Evolutionary conservation across 805 yeast genomes (phyloP), one percentile per base, ranked within the genome.

Genomic region (Yarrowia sp.): DNA sequence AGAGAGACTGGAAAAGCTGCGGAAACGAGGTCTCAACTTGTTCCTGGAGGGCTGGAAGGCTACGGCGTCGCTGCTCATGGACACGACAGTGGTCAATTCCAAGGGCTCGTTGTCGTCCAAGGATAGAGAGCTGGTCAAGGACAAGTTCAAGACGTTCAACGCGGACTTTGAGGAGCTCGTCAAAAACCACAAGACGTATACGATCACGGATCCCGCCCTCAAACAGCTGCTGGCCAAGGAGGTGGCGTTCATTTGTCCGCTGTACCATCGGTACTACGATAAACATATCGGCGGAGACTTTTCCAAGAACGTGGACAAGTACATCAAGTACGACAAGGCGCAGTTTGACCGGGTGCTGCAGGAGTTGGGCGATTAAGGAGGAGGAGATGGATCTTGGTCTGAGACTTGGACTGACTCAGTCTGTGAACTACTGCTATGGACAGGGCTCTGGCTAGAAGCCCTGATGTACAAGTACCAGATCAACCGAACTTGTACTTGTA

Each of bases 201-300:
- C 84, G 69, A 83, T 92, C 56, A 85, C 87, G 9, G 96, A 92
- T 75, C 82, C 86, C 5, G 83, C 83, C 49, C 82, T 94, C 77
- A 87, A 87, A 70, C 82, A 84, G 69, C 85, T 83, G 68, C 79
- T 95, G 72, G 83, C 86, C 15, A 85, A 86, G 68, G 98, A 94
- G 74, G 89, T 87, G 35, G 75, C 87, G 43, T 86, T 92, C 72
- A 88, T 95, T 65, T 83, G 87, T 70, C 97, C 97, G 14, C 85
- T 94, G 68, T 94, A 94, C 79, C 87, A 89, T 74, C 87, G 95
- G 74, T 89, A 94, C 76, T 89, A 91, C 77, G 92, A 90, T 73
- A 90, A 90, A 77, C 88, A 90, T 73, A 85, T 85, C 4, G 80
- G 79, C 38, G 87, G 88, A n/a, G 91, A 88, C 67, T 88, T 88